A percentile compares a stretch with the other conserved stretches of the same genome.
These are phyloP conservation scores for Lycium ferocissimum DNA, from an alignment of 257 asterid species.

Conservation along the genomic window DNA sequence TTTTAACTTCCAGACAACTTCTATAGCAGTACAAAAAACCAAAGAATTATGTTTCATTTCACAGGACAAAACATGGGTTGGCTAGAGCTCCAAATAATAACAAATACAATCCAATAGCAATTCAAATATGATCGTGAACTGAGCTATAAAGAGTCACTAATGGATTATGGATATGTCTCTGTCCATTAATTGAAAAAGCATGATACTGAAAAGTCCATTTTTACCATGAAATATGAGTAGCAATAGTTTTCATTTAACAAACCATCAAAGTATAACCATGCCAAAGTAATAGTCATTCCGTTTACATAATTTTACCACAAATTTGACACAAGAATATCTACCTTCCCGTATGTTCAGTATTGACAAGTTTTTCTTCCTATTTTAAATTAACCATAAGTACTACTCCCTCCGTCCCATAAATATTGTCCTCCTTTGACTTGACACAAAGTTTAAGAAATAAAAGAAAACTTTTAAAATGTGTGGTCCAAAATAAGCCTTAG, in stretches of 20 bases:
- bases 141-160: background rate
- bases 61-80: background rate
- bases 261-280: background rate
- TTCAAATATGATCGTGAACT: background rate
- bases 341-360: background rate
- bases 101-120: background rate
- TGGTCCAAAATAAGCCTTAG: no score
- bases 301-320: background rate
- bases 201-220: background rate
- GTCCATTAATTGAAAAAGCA: background rate
- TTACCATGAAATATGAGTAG: background rate
- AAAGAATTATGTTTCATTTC: background rate
- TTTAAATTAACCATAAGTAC: background rate
- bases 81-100: background rate
- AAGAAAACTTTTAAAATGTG: no score
- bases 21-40: background rate
- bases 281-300: no score
- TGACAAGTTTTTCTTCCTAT: background rate
- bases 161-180: background rate
- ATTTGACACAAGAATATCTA: background rate
- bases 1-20: background rate
- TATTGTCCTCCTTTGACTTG: no score
- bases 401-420: background rate
- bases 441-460: no score
- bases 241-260: background rate